phyloP scores from a whole-genome alignment of 208 protist species.

The Acanthamoeba polyphaga region DNA sequence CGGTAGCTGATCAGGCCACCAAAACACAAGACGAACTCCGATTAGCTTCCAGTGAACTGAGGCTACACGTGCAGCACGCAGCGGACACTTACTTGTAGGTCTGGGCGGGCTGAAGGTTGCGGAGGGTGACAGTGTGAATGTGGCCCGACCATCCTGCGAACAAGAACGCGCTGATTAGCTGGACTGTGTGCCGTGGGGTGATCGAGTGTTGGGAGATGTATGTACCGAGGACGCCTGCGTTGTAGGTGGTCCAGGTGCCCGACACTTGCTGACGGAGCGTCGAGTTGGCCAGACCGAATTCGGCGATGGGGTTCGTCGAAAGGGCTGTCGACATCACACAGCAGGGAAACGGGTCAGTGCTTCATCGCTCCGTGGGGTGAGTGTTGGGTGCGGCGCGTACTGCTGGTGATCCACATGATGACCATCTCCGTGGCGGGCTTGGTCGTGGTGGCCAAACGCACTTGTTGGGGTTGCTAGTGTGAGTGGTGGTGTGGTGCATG shows the following conservation, averaged over 20 bases:
- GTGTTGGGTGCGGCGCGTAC: neutral
- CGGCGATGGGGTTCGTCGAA: constrained; percentile 27
- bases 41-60: neutral
- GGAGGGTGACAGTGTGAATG: constrained; percentile 68
- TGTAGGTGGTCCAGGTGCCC: constrained; percentile 58
- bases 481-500: neutral
- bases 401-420: constrained; percentile 71
- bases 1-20: constrained; percentile 19
- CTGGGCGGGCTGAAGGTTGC: constrained; percentile 41
- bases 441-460: constrained; percentile 52
- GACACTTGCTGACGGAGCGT: constrained; percentile 12
- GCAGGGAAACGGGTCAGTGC: neutral
- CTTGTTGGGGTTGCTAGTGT: constrained; percentile 47
- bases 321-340: neutral
- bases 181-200: neutral
- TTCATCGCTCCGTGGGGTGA: neutral
- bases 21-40: neutral
- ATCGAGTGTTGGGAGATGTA: neutral
- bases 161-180: neutral
- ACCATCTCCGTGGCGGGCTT: constrained; percentile 65
- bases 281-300: constrained; percentile 52
- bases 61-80: neutral
- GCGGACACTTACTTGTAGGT: constrained; percentile 34
- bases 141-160: constrained; percentile 53
- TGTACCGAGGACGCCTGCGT: constrained; percentile 46